Evolutionary conservation across 306 rosid genomes (phyloP).

Genomic region (Sesbania bispinosa): DNA sequence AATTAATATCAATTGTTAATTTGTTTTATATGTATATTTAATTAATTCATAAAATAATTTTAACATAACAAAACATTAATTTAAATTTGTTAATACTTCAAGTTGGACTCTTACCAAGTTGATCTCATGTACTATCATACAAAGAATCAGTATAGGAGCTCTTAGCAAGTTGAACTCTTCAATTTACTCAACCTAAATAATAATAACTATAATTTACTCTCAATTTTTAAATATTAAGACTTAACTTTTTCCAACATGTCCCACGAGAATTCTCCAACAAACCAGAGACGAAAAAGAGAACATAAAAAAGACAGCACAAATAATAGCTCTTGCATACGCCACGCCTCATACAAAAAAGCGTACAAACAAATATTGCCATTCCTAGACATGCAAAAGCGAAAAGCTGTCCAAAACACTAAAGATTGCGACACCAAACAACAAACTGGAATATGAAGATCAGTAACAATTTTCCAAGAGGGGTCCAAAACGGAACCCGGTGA

Average conservation of each 20-base stretch:
- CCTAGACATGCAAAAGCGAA: constrained; percentile 6
- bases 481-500: constrained; percentile 79
- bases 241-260: background rate
- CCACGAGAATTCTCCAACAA: background rate
- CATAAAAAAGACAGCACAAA: constrained; percentile 1
- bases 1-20: no score
- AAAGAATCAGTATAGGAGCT: no score
- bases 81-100: no score
- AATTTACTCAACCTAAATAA: no score
- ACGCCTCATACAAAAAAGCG: constrained; percentile 11
- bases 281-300: background rate
- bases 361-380: background rate
- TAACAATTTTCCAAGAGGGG: constrained; percentile 36
- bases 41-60: no score
- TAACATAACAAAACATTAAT: no score
- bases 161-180: no score
- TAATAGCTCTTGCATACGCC: background rate
- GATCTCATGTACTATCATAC: no score
- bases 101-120: no score
- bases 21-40: no score
- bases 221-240: no score
- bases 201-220: no score
- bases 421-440: constrained; percentile 26
- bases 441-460: constrained; percentile 24
- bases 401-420: constrained; percentile 16